Conservation (phyloP, 2,329 filamentous ascomycete genomes). For the Fusarium sp. region DNA sequence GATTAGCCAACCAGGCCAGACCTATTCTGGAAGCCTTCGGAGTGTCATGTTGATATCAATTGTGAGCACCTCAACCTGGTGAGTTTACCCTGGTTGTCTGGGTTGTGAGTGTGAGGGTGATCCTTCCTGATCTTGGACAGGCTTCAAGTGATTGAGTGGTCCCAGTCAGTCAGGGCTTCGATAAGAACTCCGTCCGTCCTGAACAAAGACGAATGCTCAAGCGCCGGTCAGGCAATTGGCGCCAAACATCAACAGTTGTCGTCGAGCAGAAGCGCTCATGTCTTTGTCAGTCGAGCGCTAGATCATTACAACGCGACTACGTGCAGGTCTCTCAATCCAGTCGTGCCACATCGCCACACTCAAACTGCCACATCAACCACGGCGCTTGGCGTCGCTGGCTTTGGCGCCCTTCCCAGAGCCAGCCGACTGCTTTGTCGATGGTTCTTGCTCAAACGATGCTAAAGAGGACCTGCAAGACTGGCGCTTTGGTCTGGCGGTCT, state of each 20-base stretch:
- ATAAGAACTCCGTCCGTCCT: neutral
- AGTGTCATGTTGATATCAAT: constrained; percentile 4
- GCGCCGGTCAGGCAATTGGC: constrained; percentile 2
- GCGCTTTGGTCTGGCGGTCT: neutral
- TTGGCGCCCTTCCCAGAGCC: constrained; percentile 30
- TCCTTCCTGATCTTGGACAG: constrained; percentile 17
- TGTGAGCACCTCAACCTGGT: neutral
- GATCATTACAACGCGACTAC: constrained; percentile 14
- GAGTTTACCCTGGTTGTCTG: neutral
- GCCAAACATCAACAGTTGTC: neutral
- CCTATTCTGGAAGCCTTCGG: constrained; percentile 21
- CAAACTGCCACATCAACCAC: constrained; percentile 23
- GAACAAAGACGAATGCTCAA: neutral
- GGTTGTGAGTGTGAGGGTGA: constrained; percentile 19
- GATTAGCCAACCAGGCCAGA: neutral
- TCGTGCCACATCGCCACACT: constrained; percentile 32
- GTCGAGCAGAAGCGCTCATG: neutral
- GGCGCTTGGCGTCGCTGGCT: constrained; percentile 34
- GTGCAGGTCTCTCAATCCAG: constrained; percentile 31
- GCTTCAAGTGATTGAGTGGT: neutral
- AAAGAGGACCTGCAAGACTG: constrained; percentile 1
- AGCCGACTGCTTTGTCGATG: constrained; percentile 12
- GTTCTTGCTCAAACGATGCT: constrained; percentile 13
- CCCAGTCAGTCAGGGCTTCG: neutral
- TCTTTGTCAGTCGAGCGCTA: constrained; percentile 6